phyloP scores from a whole-genome alignment of 169 alveolate species.

The Plasmodium inui region DNA sequence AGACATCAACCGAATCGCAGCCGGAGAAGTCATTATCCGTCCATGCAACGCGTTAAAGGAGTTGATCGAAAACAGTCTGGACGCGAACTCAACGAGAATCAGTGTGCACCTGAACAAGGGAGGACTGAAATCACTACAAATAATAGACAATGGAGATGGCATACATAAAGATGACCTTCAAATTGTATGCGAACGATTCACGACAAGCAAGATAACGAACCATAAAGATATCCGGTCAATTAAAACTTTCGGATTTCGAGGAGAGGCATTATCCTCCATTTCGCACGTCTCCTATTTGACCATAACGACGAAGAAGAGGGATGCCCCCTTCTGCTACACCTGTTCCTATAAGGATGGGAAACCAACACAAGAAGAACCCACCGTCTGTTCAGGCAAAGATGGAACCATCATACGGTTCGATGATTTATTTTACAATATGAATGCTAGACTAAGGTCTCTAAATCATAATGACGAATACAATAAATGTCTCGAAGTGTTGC shows the following conservation, averaged over 20 bases:
- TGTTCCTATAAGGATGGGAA: constrained; percentile 89
- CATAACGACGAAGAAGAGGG: constrained; percentile 89
- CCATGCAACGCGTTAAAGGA: constrained; percentile 98
- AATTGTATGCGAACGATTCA: constrained; percentile 95
- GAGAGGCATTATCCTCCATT: constrained; percentile 98
- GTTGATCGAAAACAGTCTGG: constrained; percentile 96
- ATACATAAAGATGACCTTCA: constrained; percentile 93
- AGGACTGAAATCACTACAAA: constrained; percentile 93
- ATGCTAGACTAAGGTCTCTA: constrained; percentile 76
- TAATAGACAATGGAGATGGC: constrained; percentile 98
- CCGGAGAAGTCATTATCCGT: constrained; percentile 97
- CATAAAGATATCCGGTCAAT: constrained; percentile 90
- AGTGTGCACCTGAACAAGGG: constrained; percentile 90
- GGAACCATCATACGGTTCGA: constrained; percentile 83
- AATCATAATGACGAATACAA: constrained; percentile 87
- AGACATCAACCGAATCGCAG: constrained; percentile 96
- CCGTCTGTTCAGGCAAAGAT: constrained; percentile 78
- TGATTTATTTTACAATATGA: constrained; percentile 82
- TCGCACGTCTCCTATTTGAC: constrained; percentile 94
- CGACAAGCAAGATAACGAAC: constrained; percentile 95
- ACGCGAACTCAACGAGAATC: constrained; percentile 95
- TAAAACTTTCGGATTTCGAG: constrained; percentile 98
- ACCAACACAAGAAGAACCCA: constrained; percentile 78
- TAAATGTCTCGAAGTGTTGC: constrained; percentile 92
- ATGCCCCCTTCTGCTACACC: constrained; percentile 86